Percentiles rank a stretch among this genome's conserved stretches.
These are phyloP conservation scores for Tuber calosporum DNA, from an alignment of 495 filamentous ascomycete genomes.

Conservation along the genomic window DNA sequence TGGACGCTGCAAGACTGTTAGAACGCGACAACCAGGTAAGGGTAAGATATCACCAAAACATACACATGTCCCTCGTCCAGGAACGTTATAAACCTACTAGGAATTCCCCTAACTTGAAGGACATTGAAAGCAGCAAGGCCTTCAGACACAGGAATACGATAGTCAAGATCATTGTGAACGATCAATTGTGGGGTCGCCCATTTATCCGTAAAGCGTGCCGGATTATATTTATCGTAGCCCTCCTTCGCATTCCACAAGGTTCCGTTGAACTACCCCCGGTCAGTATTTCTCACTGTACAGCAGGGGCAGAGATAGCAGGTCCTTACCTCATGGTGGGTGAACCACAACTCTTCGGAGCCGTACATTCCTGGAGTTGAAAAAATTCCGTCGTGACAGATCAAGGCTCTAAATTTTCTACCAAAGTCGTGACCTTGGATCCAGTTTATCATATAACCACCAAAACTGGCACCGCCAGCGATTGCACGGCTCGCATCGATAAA, in stretches of 20 bases:
- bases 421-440: constrained; percentile 66
- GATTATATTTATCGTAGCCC: constrained; percentile 76
- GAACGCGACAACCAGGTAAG: background rate
- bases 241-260: constrained; percentile 63
- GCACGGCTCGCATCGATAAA: constrained; percentile 70
- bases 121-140: constrained; percentile 84
- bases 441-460: constrained; percentile 61
- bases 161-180: constrained; percentile 88
- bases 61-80: constrained; percentile 72
- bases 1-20: background rate
- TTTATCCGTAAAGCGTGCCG: constrained; percentile 53
- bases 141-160: constrained; percentile 76
- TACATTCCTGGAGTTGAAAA: constrained; percentile 64
- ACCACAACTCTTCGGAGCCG: constrained; percentile 77
- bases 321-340: constrained; percentile 63
- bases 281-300: background rate
- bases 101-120: constrained; percentile 63
- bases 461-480: constrained; percentile 75
- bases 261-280: constrained; percentile 51
- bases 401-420: constrained; percentile 75
- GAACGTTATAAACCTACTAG: constrained; percentile 69
- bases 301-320: background rate
- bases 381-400: constrained; percentile 80
- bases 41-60: background rate
- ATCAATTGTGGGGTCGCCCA: constrained; percentile 80